Evolutionary conservation across 805 yeast genomes (phyloP).

Genomic region (Ascoidea tarda): DNA sequence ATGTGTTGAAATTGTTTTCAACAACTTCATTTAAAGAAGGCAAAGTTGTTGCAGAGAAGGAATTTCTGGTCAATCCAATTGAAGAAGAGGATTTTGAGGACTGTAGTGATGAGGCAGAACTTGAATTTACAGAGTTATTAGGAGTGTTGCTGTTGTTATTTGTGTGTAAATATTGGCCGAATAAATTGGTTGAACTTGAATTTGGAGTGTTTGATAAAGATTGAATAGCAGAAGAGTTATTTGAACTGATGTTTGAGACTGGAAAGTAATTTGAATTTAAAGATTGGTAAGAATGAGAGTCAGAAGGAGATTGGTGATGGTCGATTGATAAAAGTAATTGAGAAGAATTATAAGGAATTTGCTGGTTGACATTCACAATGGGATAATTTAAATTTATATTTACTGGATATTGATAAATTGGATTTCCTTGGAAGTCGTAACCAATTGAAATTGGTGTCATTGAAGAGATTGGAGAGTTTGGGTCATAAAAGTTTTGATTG

Average conservation of each 20-base stretch:
- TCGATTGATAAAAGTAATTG: background rate
- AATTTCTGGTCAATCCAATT: background rate
- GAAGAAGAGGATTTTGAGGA: background rate
- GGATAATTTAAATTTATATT: background rate
- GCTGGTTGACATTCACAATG: background rate
- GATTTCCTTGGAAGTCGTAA: conserved; percentile 10
- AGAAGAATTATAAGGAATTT: background rate
- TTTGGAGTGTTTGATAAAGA: conserved; percentile 26
- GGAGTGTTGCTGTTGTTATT: background rate
- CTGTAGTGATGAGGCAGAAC: conserved; percentile 6
- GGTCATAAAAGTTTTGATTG: conserved; percentile 1
- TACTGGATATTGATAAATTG: conserved; percentile 8
- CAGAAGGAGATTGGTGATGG: conserved; percentile 5
- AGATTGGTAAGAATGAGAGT: conserved; percentile 4
- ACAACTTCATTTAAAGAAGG: background rate
- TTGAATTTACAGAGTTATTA: background rate
- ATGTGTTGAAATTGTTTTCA: background rate
- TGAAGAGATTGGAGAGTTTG: background rate
- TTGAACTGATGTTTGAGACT: conserved; percentile 1
- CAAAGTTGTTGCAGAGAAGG: background rate
- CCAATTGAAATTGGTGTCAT: conserved; percentile 7
- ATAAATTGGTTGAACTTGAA: conserved; percentile 12
- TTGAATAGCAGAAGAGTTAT: conserved; percentile 25
- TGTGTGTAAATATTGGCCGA: background rate
- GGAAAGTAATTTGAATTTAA: background rate